Evolutionary conservation across 306 rosid genomes (phyloP), one percentile per base, ranked within the genome.

Genomic region (Elaeagnus macrophylla): DNA sequence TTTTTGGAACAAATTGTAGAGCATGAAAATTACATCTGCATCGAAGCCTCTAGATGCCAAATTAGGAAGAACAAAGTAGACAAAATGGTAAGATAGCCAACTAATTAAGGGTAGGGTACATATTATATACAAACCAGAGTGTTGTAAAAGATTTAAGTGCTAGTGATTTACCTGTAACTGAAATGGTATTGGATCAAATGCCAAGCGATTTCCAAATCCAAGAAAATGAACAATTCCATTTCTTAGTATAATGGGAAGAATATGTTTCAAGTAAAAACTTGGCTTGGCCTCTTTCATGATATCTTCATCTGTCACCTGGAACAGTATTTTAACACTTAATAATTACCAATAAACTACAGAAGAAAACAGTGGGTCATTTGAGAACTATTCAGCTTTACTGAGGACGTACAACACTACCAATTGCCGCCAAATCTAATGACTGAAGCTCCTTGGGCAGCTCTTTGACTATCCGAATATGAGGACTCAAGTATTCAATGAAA

Each of bases 11-110:
- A 84, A 91, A 91, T 74, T 76, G 90, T 75, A 91, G 77, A 56
- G 96, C 95, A 41, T 86, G 85, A 72, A 91, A 91, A 75, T 91
- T 91, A 76, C 99, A 91, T 79, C 96, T 87, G 99, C 99, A 91
- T 60, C 99, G 95, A 80, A 91, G 94, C 77, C 95, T 87, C 96
- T 91, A 82, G 70, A 91, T 91, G 95, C 82, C 80, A 66, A 82
- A 87, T 87, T 77, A 91, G 99, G 83, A 80, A 78, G 68, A 74
- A 72, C 35, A 68, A 48, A 69, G 64, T 56, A 20, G 38, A 51
- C 17, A 53, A 74, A 25, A 25, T 43, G 50, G 64, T 77, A 37
- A 55, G 44, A 62, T 60, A 51, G 40, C 15, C 51, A 66, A 75
- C 46, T 7, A 62, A 57, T 53, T 10, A 60, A 53, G 55, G 65